These are phyloP conservation scores for Protomyces gravidus DNA, from an alignment of 1,139 yeast genomes.

Conservation along the genomic window DNA sequence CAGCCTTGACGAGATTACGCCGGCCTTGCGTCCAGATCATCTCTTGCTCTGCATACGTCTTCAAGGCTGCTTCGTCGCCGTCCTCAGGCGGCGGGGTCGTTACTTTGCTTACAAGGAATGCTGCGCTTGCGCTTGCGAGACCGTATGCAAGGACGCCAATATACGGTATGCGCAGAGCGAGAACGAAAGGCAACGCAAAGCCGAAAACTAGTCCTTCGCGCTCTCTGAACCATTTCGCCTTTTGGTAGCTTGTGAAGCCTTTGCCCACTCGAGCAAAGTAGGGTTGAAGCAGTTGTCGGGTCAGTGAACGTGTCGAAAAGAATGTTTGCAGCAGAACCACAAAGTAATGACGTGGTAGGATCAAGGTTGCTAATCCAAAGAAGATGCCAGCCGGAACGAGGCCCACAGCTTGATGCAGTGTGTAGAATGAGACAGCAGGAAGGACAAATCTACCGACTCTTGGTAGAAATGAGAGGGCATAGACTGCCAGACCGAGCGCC, in stretches of 20 bases:
- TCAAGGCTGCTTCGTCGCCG: neutral
- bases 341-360: constrained; percentile 42
- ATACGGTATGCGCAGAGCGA: constrained; percentile 48
- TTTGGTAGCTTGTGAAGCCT: constrained; percentile 44
- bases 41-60: neutral
- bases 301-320: constrained; percentile 49
- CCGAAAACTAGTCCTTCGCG: constrained; percentile 60
- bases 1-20: constrained; percentile 4
- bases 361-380: constrained; percentile 42
- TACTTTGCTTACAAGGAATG: constrained; percentile 53
- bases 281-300: constrained; percentile 51
- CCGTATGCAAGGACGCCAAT: constrained; percentile 52
- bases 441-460: constrained; percentile 46
- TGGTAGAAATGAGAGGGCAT: constrained; percentile 42
- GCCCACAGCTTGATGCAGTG: constrained; percentile 49
- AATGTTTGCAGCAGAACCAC: constrained; percentile 46
- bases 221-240: constrained; percentile 53
- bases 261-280: constrained; percentile 50
- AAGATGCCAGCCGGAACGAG: constrained; percentile 46
- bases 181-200: constrained; percentile 52
- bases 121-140: constrained; percentile 54
- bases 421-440: constrained; percentile 47
- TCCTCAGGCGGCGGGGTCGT: neutral
- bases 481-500: constrained; percentile 37
- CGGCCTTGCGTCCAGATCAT: constrained; percentile 6